Percentiles rank a stretch among this genome's conserved stretches.
These are phyloP conservation scores for Tetrahymena thermophila DNA, from an alignment of 73 alveolate species.

Conservation along the genomic window DNA sequence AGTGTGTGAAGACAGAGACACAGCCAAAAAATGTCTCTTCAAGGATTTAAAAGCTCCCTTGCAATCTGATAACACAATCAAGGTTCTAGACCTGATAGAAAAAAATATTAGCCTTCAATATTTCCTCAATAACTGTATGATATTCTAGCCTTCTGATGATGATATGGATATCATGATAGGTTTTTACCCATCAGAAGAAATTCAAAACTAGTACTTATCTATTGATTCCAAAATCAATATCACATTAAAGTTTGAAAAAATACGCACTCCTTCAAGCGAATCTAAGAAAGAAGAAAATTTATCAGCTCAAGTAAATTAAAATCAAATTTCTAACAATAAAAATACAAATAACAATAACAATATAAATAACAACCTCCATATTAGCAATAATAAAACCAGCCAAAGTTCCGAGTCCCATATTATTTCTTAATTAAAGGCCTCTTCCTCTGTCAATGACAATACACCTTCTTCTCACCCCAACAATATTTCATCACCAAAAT, in stretches of 20 bases:
- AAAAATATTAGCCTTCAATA: neutral
- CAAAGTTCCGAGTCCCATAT: neutral
- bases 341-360: neutral
- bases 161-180: slow-evolving; percentile 2
- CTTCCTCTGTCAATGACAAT: neutral
- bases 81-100: neutral
- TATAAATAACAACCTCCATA: neutral
- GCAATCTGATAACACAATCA: neutral
- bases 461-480: neutral
- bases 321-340: neutral
- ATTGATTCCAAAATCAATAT: neutral
- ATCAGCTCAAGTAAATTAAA: neutral
- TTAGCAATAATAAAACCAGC: neutral
- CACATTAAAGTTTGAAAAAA: neutral
- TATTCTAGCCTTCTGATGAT: slow-evolving; percentile 1
- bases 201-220: neutral
- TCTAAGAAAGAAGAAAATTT: neutral
- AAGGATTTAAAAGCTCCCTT: neutral
- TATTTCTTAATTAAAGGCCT: neutral
- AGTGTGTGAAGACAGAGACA: neutral
- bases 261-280: neutral
- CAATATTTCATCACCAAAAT: neutral
- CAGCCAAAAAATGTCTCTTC: neutral
- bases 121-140: neutral
- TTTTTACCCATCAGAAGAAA: neutral